A percentile compares a stretch with the other conserved stretches of the same genome.
phyloP scores from a whole-genome alignment of 805 yeast species.

The Ogataea dorogensis region DNA sequence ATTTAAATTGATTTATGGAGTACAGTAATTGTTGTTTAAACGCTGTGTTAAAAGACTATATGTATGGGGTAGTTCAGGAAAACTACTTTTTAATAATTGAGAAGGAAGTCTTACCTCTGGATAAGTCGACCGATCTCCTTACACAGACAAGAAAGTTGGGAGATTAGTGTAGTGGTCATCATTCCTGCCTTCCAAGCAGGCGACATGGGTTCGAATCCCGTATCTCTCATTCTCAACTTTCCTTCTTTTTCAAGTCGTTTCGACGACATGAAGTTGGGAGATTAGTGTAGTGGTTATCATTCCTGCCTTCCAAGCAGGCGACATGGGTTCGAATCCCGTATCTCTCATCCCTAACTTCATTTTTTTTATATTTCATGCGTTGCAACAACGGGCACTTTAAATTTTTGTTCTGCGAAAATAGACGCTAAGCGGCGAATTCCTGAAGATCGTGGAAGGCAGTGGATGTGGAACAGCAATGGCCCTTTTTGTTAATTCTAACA shows the following conservation, averaged over 20 bases:
- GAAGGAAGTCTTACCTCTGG: background rate
- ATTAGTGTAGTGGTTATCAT: slow-evolving; percentile 92
- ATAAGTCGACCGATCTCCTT: background rate
- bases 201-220: slow-evolving; percentile 95
- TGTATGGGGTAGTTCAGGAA: no score
- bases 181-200: slow-evolving; percentile 92
- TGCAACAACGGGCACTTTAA: no score
- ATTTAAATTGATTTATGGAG: background rate
- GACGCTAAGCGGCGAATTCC: no score
- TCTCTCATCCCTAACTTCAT: slow-evolving; percentile 51
- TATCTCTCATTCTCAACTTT: slow-evolving; percentile 56
- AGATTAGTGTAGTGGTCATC: slow-evolving; percentile 86
- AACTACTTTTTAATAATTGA: no score
- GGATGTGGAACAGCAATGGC: no score
- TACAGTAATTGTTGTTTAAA: no score
- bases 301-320: slow-evolving; percentile 92
- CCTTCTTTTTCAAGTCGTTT: slow-evolving; percentile 28
- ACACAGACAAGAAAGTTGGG: slow-evolving; percentile 8
- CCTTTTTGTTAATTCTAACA: no score
- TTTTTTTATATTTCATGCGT: slow-evolving; percentile 29
- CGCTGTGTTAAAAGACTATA: no score
- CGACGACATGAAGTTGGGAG: slow-evolving; percentile 46
- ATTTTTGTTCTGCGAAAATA: no score
- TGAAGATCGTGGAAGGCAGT: no score
- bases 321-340: slow-evolving; percentile 95